Percentiles rank a stretch among this genome's conserved stretches.
phyloP scores from a whole-genome alignment of 768 basidiomycete species.

The Arthromyces matolae region DNA sequence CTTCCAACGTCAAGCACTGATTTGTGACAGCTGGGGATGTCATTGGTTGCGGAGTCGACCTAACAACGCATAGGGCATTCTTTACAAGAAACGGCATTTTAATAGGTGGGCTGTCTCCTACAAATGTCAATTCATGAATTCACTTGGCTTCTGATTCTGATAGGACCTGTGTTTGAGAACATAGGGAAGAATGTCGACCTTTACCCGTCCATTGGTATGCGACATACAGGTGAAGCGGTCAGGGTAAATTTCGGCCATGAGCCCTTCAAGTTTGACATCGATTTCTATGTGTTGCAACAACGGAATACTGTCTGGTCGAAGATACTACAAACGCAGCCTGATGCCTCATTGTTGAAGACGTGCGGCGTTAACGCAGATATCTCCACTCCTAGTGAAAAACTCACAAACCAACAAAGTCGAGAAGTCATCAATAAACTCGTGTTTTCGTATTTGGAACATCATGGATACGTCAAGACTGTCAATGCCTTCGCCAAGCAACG shows the following conservation, averaged over 20 bases:
- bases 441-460: constrained; percentile 75
- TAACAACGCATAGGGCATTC: constrained; percentile 73
- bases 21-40: constrained; percentile 67
- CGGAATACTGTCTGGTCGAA: constrained; percentile 63
- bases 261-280: constrained; percentile 88
- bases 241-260: constrained; percentile 87
- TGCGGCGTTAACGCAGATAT: constrained; percentile 18
- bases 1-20: constrained; percentile 5
- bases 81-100: constrained; percentile 85
- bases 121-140: neutral
- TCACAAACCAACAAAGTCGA: constrained; percentile 51
- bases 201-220: constrained; percentile 87
- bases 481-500: constrained; percentile 58
- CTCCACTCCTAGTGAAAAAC: constrained; percentile 21
- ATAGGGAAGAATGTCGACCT: constrained; percentile 63
- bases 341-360: constrained; percentile 31
- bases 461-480: constrained; percentile 76
- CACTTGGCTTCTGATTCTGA: neutral
- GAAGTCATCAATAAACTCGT: constrained; percentile 69
- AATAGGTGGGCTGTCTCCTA: constrained; percentile 43
- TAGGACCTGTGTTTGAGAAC: constrained; percentile 70
- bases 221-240: constrained; percentile 72
- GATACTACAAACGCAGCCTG: constrained; percentile 57
- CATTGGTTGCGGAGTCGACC: constrained; percentile 92
- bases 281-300: constrained; percentile 74